Conservation (phyloP, 306 rosid genomes). For the Vigna reflexopilosa region DNA sequence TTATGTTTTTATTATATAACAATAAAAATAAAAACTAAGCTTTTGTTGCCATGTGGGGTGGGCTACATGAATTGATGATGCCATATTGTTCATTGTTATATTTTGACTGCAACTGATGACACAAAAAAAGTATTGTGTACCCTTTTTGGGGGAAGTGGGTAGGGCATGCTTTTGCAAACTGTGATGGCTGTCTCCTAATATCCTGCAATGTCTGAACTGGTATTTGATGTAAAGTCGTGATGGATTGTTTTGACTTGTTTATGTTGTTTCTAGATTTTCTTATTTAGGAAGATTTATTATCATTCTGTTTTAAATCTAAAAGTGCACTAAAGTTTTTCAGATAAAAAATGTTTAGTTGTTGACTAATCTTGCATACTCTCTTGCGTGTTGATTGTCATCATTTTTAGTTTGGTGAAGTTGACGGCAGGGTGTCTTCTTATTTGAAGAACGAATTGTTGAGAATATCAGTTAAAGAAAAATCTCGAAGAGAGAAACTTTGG, state of each 20-base stretch:
- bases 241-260: conserved; percentile 6
- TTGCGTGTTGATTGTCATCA: conserved; percentile 48
- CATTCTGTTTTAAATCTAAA: conserved; percentile 13
- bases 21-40: too few species aligned
- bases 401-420: conserved; percentile 66
- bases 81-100: not conserved
- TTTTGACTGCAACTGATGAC: not conserved
- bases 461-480: conserved; percentile 71
- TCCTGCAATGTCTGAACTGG: conserved; percentile 5
- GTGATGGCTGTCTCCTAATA: not conserved
- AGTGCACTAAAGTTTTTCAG: conserved; percentile 12
- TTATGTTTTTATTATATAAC: too few species aligned
- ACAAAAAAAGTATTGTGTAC: not conserved
- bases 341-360: conserved; percentile 18
- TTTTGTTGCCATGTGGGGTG: not conserved
- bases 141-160: not conserved
- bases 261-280: conserved; percentile 20
- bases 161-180: not conserved
- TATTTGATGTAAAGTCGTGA: conserved; percentile 15
- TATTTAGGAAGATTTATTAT: conserved; percentile 7
- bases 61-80: not conserved
- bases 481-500: conserved; percentile 93
- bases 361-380: conserved; percentile 25
- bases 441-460: conserved; percentile 80
- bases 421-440: conserved; percentile 67